Base-by-base conservation (phyloP, 148 eudicot species). In the Chenopodium quinoa region DNA sequence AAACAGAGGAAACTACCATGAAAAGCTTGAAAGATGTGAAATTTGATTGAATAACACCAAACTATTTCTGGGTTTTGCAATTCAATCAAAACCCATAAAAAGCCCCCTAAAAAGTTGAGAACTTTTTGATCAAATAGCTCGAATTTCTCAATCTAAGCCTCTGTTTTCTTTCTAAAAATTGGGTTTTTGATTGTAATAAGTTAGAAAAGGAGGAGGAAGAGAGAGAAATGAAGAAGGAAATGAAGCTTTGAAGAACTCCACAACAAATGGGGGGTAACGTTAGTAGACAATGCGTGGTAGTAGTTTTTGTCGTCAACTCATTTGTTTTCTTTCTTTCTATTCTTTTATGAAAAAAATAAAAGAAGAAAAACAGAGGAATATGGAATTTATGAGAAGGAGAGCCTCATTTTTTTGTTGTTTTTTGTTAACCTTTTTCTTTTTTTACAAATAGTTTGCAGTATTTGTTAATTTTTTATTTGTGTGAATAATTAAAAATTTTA, bases 341-440 rank as follows among this genome's bases (percentile, higher is more conserved):
- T 79, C 81, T 71, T n/a, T 44, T 40, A 40, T 40, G 44, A 40
- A 40, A 40, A 40, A 40, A 40, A 0, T 14, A 4, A 7, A 44
- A 2, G 4, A 22, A 76, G 17, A 76, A 73, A 77, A 80, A 73
- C 86, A 85, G 81, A 85, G 88, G 92, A 91, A 91, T 87, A 92
- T 92, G 90, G 97, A 89, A 88, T 91, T 90, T 87, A 83, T 89
- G 89, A 84, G 90, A 86, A 89, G 80, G 76, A 87, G 91, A 75
- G 91, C 88, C 87, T 68, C 62, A 64, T 70, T 17, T 56, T 56
- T 25, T 78, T 31, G 27, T 75, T 81, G 34, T 75, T 62, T n/a
- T 76, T 76, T 58, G 70, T 56, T 74, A 52, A 10, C 58, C 56
- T 71, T 71, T 69, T 34, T 31, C 14, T 65, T 67, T 27, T 67